Conservation (phyloP, 352 stramenopile species). For the Globisporangium camurandrum region DNA sequence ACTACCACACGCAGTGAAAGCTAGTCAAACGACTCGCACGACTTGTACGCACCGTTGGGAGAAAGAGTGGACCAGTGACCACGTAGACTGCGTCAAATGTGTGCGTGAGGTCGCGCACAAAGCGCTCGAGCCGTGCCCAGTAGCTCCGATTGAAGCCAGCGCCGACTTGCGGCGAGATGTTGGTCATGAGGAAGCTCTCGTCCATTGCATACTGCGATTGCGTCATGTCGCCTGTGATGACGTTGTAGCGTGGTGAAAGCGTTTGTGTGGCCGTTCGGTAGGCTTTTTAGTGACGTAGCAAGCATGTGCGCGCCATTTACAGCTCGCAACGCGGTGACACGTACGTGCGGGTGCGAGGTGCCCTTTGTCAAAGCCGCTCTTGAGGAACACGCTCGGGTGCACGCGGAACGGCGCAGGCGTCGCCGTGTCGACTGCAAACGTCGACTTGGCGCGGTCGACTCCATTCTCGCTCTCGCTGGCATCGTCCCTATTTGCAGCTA, state of each 20-base stretch:
- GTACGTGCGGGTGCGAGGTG: constrained; percentile 88
- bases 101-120: constrained; percentile 74
- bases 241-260: too few relatives aligned
- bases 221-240: constrained; percentile 86
- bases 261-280: too few relatives aligned
- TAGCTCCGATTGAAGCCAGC: constrained; percentile 86
- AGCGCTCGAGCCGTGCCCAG: constrained; percentile 83
- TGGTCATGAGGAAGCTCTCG: constrained; percentile 94
- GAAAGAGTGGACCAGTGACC: constrained; percentile 91
- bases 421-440: constrained; percentile 77
- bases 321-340: not conserved
- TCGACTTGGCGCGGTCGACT: constrained; percentile 64
- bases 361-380: constrained; percentile 92
- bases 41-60: constrained; percentile 56
- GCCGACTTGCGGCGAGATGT: constrained; percentile 90
- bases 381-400: constrained; percentile 80
- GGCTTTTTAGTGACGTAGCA: too few relatives aligned
- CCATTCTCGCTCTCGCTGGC: constrained; percentile 19
- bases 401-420: constrained; percentile 80
- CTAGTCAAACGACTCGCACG: not conserved
- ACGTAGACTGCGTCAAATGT: constrained; percentile 83
- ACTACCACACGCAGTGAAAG: too few relatives aligned
- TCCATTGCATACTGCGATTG: constrained; percentile 76
- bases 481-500: too few relatives aligned
- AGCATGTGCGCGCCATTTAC: not conserved